Percentiles rank a stretch among this genome's conserved stretches.
Evolutionary conservation across 2,329 filamentous ascomycete species (phyloP).

Genomic region (Colletotrichum chlorophyti): DNA sequence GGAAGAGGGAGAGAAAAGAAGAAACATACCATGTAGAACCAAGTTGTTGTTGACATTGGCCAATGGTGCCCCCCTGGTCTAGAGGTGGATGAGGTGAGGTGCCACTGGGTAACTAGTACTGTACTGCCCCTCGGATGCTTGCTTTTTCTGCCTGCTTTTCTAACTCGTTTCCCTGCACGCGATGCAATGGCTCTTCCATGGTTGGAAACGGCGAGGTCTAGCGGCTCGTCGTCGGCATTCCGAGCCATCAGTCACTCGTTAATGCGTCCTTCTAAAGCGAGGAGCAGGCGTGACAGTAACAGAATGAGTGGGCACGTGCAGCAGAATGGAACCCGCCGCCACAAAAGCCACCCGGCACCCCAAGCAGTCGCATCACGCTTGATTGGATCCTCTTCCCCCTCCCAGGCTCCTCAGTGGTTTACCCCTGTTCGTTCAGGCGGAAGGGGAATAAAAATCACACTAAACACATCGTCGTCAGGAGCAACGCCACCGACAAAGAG

Average conservation of each 20-base stretch:
- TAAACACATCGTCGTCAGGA: slow-evolving; percentile 28
- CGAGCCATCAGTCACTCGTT: slow-evolving; percentile 2
- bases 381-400: background rate
- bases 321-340: slow-evolving; percentile 11
- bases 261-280: slow-evolving; percentile 5
- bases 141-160: slow-evolving; percentile 2
- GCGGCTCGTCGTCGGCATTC: background rate
- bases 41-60: slow-evolving; percentile 17
- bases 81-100: too few species aligned
- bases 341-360: background rate
- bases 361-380: too few species aligned
- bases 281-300: slow-evolving; percentile 13
- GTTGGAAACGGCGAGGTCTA: background rate
- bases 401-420: background rate
- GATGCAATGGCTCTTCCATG: background rate
- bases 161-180: slow-evolving; percentile 17
- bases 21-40: too few species aligned
- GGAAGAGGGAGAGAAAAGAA: too few species aligned
- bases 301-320: slow-evolving; percentile 27
- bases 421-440: background rate
- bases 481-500: slow-evolving; percentile 29
- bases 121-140: slow-evolving; percentile 17
- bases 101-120: too few species aligned
- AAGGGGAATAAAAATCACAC: background rate
- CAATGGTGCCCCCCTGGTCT: too few species aligned